These are phyloP conservation scores for Eustoma russellianum DNA, from an alignment of 257 asterid genomes.

Conservation along the genomic window DNA sequence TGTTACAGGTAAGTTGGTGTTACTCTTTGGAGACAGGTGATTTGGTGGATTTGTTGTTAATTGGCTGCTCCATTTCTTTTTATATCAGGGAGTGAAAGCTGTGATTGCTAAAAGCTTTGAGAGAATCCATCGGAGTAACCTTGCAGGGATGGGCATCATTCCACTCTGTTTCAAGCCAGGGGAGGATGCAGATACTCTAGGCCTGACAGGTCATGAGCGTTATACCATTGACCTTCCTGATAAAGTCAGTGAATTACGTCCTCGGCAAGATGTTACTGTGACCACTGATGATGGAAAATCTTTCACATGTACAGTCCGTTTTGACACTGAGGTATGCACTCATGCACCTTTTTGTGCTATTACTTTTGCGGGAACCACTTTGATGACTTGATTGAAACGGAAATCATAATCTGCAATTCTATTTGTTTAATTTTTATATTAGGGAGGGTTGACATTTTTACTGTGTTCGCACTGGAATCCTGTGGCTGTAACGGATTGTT, in stretches of 20 bases:
- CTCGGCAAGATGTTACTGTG: slow-evolving; percentile 75
- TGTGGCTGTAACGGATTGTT: no score
- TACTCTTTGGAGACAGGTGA: no score
- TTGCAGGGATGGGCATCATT: slow-evolving; percentile 90
- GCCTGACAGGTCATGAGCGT: slow-evolving; percentile 79
- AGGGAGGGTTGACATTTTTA: no score
- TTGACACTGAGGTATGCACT: slow-evolving; percentile 70
- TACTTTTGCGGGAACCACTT: no score
- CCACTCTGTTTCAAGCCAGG: slow-evolving; percentile 89
- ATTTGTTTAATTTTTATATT: no score
- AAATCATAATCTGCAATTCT: no score
- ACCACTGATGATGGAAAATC: slow-evolving; percentile 64
- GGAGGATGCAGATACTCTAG: slow-evolving; percentile 73
- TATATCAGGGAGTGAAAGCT: slow-evolving; percentile 94
- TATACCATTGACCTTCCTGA: slow-evolving; percentile 70
- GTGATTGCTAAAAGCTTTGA: slow-evolving; percentile 91
- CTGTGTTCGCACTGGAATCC: no score
- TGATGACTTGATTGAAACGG: no score
- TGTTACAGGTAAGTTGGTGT: slow-evolving; percentile 55
- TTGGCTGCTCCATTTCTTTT: not conserved
- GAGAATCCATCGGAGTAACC: slow-evolving; percentile 92
- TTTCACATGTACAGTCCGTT: slow-evolving; percentile 62
- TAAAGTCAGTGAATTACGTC: slow-evolving; percentile 51
- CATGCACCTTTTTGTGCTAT: no score
- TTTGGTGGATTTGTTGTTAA: not conserved